phyloP scores from a whole-genome alignment of 768 basidiomycete species.

The Lactarius deliciosus region DNA sequence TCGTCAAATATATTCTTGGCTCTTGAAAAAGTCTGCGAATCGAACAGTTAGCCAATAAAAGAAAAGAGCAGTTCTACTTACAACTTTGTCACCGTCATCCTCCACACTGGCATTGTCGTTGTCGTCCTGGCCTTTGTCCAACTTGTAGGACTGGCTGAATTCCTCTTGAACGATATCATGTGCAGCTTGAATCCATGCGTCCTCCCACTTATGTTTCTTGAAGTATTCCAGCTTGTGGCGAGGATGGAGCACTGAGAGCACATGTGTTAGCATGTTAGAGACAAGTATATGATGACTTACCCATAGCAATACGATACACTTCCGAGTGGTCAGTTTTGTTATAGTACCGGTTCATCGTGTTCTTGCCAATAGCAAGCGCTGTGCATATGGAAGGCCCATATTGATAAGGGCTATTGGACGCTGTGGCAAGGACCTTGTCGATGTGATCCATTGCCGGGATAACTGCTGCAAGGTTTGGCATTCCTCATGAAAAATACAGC shows the following conservation, averaged over 20 bases:
- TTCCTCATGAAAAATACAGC: conserved; percentile 33
- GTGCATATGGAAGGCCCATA: not conserved
- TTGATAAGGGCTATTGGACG: not conserved
- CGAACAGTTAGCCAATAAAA: no score
- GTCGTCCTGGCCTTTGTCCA: no score
- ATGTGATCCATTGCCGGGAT: conserved; percentile 44
- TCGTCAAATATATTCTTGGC: not conserved
- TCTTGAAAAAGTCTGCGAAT: not conserved
- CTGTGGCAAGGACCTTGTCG: conserved; percentile 26
- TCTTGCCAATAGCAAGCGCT: not conserved
- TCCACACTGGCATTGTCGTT: no score
- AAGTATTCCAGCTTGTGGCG: not conserved
- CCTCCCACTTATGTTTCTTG: no score
- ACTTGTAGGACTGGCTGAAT: no score
- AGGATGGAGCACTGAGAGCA: not conserved
- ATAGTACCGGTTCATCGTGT: not conserved
- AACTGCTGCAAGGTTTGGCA: conserved; percentile 35
- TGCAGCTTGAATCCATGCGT: no score
- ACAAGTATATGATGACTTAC: not conserved
- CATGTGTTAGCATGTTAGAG: not conserved
- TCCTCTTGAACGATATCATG: no score
- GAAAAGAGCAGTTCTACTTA: no score
- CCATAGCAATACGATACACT: conserved; percentile 13
- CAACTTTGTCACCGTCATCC: no score
- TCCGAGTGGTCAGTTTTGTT: not conserved